Evolutionary conservation across 148 eudicot species (phyloP), one percentile per base, ranked within the genome.

Genomic region (Chenopodium quinoa): DNA sequence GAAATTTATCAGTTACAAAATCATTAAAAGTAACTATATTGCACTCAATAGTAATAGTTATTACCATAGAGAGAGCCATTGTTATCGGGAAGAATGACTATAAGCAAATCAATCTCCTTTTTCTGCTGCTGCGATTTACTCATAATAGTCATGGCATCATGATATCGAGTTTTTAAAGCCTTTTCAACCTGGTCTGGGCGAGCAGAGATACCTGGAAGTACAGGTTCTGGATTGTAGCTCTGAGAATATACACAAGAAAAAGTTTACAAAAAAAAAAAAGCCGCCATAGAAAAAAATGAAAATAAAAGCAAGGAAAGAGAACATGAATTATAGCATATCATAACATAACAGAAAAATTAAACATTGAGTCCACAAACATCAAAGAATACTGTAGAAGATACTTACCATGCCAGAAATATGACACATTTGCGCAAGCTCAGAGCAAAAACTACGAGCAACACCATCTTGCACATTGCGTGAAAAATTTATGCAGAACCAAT

Each of bases 11-110:
- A 16, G 25, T 32, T 58, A 75, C 34, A 34, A 10, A 44, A 0
- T 9, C 4, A 44, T 17, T 19, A 72, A 11, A 75, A 16, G 64
- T 16, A 63, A n/a, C 16, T 25, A 58, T 1, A n/a, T 29, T 75
- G 14, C 65, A 23, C 7, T 19, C 32, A 75, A 37, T 40, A 75
- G 5, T 20, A 58, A 40, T n/a, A 47, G 62, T 29, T n/a, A 58
- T 9, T 89, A 93, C 97, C 97, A 89, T 93, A 93, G n/a, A 93
- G 90, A 71, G 97, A 89, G 52, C 97, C 97, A 81, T 93, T 93
- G 67, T 89, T 91, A 87, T 93, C 97, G 4, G 97, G 97, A 37
- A 93, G 91, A 85, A 93, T 89, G 76, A 89, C 92, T 71, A 93
- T 86, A 25, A 93, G 91, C 76, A 93, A 70, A 69, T 93, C 93